A percentile compares a stretch with the other conserved stretches of the same genome.
These are phyloP conservation scores for Sugiyamaella novakii DNA, from an alignment of 1,139 yeast species.

Conservation along the genomic window DNA sequence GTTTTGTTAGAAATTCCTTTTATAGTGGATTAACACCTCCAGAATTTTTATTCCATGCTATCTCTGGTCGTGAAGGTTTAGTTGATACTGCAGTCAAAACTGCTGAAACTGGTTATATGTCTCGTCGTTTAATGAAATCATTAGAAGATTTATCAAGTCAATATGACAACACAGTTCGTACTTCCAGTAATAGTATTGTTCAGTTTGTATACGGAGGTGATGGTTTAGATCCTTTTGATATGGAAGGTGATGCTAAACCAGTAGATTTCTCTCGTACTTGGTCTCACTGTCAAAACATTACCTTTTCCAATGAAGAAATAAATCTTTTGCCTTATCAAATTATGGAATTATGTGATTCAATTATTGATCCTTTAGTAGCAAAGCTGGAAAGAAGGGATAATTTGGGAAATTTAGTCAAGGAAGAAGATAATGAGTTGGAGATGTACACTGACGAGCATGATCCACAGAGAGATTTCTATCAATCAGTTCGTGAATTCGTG, in stretches of 20 bases:
- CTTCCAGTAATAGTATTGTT: conserved; percentile 93
- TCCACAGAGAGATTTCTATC: conserved; percentile 82
- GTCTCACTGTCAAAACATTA: conserved; percentile 84
- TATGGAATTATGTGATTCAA: conserved; percentile 53
- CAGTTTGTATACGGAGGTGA: conserved; percentile 99
- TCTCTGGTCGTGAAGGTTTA: conserved; percentile 99
- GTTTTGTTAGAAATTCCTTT: conserved; percentile 95
- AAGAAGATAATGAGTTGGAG: conserved; percentile 40
- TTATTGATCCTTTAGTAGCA: conserved; percentile 63
- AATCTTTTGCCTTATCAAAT: conserved; percentile 76
- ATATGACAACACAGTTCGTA: conserved; percentile 93
- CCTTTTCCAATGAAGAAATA: conserved; percentile 57
- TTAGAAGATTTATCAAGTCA: conserved; percentile 92
- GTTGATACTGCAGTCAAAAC: conserved; percentile 99
- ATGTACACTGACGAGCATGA: conserved; percentile 72
- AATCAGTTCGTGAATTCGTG: conserved; percentile 68
- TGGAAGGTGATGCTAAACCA: conserved; percentile 98
- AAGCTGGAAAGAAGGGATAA: conserved; percentile 66
- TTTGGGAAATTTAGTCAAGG: conserved; percentile 58
- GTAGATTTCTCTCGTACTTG: conserved; percentile 93
- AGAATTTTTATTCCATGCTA: conserved; percentile 96
- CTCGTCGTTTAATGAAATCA: conserved; percentile 97
- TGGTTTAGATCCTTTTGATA: conserved; percentile 95
- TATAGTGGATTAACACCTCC: conserved; percentile 94
- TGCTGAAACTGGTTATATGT: conserved; percentile 99